phyloP scores from a whole-genome alignment of 768 basidiomycete genomes.

The Dendrothele bispora region DNA sequence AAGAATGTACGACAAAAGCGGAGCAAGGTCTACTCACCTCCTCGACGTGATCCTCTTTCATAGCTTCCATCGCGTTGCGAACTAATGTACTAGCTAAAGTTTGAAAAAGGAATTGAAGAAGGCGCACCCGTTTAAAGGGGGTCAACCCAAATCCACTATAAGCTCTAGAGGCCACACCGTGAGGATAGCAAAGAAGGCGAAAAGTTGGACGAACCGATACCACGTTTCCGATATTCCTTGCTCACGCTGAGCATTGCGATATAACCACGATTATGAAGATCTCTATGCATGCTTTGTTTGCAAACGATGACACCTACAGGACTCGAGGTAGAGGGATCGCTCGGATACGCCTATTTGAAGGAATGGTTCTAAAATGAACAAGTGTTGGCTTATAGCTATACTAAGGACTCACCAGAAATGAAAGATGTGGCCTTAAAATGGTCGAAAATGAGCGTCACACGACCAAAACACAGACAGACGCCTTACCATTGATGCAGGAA shows the following conservation, averaged over 20 bases:
- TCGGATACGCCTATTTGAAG: conserved; percentile 55
- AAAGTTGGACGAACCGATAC: conserved; percentile 72
- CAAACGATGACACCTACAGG: conserved; percentile 94
- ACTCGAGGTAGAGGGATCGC: conserved; percentile 35
- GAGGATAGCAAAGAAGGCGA: conserved; percentile 39
- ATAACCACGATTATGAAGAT: conserved; percentile 82
- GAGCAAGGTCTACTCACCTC: conserved; percentile 63
- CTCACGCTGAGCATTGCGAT: conserved; percentile 97
- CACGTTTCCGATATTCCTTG: conserved; percentile 81
- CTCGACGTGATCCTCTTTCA: conserved; percentile 80
- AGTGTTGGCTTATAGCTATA: conserved; percentile 2
- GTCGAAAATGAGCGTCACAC: conserved; percentile 28
- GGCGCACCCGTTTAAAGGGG: conserved; percentile 43
- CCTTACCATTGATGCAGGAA: conserved; percentile 95
- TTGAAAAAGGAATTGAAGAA: conserved; percentile 27
- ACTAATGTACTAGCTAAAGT: conserved; percentile 82
- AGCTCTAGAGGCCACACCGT: conserved; percentile 36
- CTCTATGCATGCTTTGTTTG: conserved; percentile 90
- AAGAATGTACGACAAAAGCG: not conserved
- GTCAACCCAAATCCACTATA: conserved; percentile 38
- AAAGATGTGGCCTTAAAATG: conserved; percentile 78
- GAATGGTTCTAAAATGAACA: not conserved
- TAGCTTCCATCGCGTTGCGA: conserved; percentile 75
- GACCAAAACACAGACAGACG: conserved; percentile 16
- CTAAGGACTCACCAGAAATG: conserved; percentile 62